Evolutionary conservation across 2,329 filamentous ascomycete genomes (phyloP).

Genomic region (Rutstroemia sydowiana): DNA sequence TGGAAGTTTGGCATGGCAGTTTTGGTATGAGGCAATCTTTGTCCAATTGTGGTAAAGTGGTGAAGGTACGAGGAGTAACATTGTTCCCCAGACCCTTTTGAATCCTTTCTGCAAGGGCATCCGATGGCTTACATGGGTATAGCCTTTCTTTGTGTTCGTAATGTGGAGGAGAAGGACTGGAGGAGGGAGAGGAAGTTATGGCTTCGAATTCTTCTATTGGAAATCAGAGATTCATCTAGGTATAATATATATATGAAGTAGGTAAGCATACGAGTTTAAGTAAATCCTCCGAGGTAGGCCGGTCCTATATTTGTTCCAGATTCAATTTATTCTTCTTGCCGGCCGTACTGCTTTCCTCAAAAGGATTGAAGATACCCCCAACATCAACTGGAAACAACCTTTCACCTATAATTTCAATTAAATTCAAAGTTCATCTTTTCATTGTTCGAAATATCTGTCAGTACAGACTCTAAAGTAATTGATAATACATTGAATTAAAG

Average conservation of each 20-base stretch:
- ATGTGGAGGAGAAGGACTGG: background rate
- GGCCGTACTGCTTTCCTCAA: background rate
- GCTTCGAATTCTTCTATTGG: too few species aligned
- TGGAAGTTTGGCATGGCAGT: background rate
- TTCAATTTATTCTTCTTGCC: too few species aligned
- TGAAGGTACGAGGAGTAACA: background rate
- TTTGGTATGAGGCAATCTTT: too few species aligned
- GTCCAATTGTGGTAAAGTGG: background rate
- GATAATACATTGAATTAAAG: too few species aligned
- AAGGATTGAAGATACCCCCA: too few species aligned
- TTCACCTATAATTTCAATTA: too few species aligned
- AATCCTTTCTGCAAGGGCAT: conserved; percentile 14
- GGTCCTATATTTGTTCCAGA: conserved; percentile 5
- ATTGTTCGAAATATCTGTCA: too few species aligned
- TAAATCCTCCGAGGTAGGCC: background rate
- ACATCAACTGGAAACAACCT: too few species aligned
- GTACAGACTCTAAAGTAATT: too few species aligned
- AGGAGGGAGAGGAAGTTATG: background rate
- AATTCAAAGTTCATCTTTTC: too few species aligned
- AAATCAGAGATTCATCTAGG: background rate
- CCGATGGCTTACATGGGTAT: conserved; percentile 8
- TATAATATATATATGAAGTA: background rate
- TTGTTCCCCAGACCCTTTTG: background rate
- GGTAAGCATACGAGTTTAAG: background rate
- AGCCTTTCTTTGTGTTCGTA: background rate